Base-by-base conservation (phyloP, 768 basidiomycete genomes). In the Calocybe cyanea region DNA sequence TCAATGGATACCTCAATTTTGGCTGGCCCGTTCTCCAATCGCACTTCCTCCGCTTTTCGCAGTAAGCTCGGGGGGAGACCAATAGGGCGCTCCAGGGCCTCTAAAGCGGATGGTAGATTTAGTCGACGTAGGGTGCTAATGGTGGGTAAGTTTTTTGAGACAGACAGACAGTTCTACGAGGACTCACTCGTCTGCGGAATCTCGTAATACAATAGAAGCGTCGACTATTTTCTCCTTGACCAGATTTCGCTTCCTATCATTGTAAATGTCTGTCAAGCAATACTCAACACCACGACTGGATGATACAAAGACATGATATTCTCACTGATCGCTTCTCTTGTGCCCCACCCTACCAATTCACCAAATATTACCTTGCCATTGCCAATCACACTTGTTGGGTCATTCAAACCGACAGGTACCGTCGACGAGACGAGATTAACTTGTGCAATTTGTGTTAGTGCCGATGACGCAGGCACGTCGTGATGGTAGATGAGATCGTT, bases 401-500 rank as follows among this genome's bases (percentile, higher is more conserved):
- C 78, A 13, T 61, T 59, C 30, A 92, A 59, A 2, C 72, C 83
- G 0, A 70, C 63, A 0, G 84, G 81, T 2, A 81, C 56, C 13
- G 64, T 75, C 2, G 81, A 62, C 49, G 81, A 76, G 25, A 83
- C 87, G 59, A 97, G 77, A 8, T 77, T 65, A 2, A 81, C 80
- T 30, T 80, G 80, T 23, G 72, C 68, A 40, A 97, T 81, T 0
- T 75, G 59, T 0, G 82, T 67, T 6, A 96, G 76, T 13, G 83
- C 75, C 2, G 85, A 80, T 3, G 77, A 56, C 0, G 92, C 70
- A 1, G 94, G 92, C 1, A 95, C 73, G 45, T 90, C 85, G 41
- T 90, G 77, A 54, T 96, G 92, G 66, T 97, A 99, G 31, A 99
- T 96, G 6, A 96, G 70, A 63, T 95, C 88, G 61, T 99, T 99